Conservation (phyloP, 2,329 filamentous ascomycete genomes). For the Dryadomyces quercivorus region DNA sequence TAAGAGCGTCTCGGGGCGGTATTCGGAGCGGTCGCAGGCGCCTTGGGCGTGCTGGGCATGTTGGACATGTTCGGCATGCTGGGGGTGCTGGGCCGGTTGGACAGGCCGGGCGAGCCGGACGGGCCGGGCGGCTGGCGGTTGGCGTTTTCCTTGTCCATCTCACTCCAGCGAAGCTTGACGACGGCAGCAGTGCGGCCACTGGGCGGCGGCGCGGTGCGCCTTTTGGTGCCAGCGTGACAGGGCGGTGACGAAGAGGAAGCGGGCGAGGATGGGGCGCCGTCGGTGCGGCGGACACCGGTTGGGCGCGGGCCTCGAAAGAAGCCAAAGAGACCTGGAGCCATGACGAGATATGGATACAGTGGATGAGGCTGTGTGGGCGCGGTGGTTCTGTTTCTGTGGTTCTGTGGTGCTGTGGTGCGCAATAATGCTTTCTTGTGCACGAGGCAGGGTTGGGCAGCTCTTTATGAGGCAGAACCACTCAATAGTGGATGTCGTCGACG, state of each 20-base stretch:
- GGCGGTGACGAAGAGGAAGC: background rate
- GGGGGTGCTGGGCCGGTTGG: background rate
- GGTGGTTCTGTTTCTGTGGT: background rate
- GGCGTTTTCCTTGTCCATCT: background rate
- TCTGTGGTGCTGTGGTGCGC: no score
- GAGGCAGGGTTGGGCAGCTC: no score
- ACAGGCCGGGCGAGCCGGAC: background rate
- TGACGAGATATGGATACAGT: background rate
- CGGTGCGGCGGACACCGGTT: background rate
- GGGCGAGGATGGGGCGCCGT: background rate
- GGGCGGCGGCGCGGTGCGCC: background rate
- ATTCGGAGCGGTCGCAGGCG: background rate
- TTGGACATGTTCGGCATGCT: no score
- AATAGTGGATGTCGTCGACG: background rate
- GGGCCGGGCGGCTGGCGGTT: background rate
- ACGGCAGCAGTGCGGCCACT: constrained; percentile 1
- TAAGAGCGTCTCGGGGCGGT: background rate
- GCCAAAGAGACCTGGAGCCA: constrained; percentile 1
- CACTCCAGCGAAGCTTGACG: constrained; percentile 4
- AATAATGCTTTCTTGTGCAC: no score
- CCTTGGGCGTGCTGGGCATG: background rate
- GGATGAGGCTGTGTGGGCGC: background rate
- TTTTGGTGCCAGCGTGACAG: background rate
- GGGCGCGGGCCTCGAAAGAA: constrained; percentile 4
- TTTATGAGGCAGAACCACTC: no score